Conservation (phyloP, 23 red algal species). For the Chondrus crispus region DNA sequence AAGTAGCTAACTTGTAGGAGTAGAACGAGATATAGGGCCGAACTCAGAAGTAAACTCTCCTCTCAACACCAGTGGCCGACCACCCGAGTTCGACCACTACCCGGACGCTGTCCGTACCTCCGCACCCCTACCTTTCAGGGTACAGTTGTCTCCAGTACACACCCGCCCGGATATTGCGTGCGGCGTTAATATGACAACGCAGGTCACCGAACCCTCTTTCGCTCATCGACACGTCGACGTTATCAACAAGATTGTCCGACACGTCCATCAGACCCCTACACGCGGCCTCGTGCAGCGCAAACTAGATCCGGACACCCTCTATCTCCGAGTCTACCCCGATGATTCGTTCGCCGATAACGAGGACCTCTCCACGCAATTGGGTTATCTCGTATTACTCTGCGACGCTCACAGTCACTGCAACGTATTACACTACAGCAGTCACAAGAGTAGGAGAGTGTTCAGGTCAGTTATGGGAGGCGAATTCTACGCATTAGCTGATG, state of each 20-base stretch:
- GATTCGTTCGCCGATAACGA: background rate
- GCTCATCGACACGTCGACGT: background rate
- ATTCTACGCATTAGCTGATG: background rate
- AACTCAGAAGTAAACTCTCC: no score
- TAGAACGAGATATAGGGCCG: no score
- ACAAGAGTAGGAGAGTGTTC: background rate
- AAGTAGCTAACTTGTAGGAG: no score
- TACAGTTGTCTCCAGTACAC: no score
- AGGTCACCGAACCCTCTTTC: background rate
- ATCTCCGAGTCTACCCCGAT: background rate
- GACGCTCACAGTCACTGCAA: background rate
- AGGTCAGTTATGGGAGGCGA: slow-evolving; percentile 22
- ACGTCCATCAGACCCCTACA: background rate
- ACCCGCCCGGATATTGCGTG: background rate
- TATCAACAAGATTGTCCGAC: background rate
- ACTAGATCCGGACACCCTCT: background rate
- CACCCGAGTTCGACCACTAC: no score
- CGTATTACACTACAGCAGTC: background rate
- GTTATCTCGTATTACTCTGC: background rate
- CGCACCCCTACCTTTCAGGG: no score
- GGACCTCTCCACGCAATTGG: background rate
- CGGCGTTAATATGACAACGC: background rate
- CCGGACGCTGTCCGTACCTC: no score
- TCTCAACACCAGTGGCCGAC: no score
- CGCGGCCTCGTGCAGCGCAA: background rate